phyloP scores from a whole-genome alignment of 2,329 filamentous ascomycete species.

The Cyphellophora attinorum region DNA sequence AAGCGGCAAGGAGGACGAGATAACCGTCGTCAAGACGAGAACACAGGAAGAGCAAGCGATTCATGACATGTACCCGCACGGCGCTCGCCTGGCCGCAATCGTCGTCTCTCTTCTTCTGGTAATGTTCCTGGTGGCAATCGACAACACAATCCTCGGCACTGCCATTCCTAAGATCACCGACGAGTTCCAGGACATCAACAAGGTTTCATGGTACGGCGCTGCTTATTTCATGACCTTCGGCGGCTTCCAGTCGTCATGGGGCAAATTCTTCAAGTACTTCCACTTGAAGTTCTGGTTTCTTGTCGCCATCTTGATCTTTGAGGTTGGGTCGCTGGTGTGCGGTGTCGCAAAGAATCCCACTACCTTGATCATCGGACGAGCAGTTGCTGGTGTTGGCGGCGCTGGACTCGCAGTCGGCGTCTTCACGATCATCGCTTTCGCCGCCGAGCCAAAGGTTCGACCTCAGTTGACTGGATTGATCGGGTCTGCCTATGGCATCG shows the following conservation, averaged over 20 bases:
- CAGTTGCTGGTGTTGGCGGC: constrained; percentile 26
- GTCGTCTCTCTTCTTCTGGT: constrained; percentile 4
- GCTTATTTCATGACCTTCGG: constrained; percentile 27
- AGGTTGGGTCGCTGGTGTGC: constrained; percentile 32
- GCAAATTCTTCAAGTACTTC: constrained; percentile 24
- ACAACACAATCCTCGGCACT: constrained; percentile 23
- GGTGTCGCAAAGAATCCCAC: constrained; percentile 25
- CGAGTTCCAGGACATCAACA: constrained; percentile 22
- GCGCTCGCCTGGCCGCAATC: neutral
- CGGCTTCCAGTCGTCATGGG: constrained; percentile 24
- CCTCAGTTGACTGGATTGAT: constrained; percentile 35
- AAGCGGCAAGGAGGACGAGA: too few species aligned
- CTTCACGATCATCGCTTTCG: constrained; percentile 38
- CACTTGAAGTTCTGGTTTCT: constrained; percentile 26
- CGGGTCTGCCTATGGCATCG: constrained; percentile 20
- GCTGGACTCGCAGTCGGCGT: constrained; percentile 24
- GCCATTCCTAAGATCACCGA: constrained; percentile 27
- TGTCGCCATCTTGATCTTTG: constrained; percentile 29
- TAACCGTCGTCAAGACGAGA: too few species aligned
- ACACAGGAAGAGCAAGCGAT: too few species aligned
- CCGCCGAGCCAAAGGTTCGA: constrained; percentile 35
- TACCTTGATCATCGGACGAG: constrained; percentile 30
- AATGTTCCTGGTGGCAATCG: constrained; percentile 12
- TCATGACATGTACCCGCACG: too few species aligned
- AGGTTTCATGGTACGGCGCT: constrained; percentile 28